Conservation (phyloP, 139 green algal genomes). For the Tetraselmis striata region DNA sequence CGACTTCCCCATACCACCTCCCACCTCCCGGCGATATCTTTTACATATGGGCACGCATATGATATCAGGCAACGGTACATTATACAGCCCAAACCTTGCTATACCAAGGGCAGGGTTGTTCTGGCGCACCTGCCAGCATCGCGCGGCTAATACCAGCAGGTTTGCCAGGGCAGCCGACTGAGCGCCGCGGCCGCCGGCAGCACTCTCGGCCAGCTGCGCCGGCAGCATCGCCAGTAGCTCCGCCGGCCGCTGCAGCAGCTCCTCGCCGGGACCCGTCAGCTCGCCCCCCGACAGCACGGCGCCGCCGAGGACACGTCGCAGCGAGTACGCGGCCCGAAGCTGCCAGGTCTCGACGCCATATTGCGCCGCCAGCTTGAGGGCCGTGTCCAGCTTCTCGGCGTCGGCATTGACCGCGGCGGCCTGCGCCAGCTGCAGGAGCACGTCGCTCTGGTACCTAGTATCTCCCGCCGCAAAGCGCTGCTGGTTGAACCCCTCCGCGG, state of each 20-base stretch:
- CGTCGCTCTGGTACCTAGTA: neutral
- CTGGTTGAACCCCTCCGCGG: neutral
- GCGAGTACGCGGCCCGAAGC: neutral
- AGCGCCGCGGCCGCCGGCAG: too few species aligned
- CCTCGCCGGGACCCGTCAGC: too few species aligned
- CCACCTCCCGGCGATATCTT: too few species aligned
- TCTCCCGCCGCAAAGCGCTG: neutral
- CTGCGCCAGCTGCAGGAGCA: neutral
- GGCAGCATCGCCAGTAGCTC: neutral
- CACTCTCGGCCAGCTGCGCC: neutral
- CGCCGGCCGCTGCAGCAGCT: neutral
- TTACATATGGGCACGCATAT: too few species aligned
- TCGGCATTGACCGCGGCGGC: neutral
- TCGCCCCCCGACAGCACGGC: neutral
- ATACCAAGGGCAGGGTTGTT: too few species aligned
- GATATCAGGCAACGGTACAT: too few species aligned
- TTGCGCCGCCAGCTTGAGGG: neutral
- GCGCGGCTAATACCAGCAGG: neutral
- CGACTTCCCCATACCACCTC: too few species aligned
- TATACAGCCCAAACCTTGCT: too few species aligned
- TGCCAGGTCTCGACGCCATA: neutral
- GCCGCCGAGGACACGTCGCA: neutral
- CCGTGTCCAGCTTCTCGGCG: neutral
- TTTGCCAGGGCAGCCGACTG: neutral
- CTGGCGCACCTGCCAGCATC: neutral